Evolutionary conservation across 768 basidiomycete genomes (phyloP).

Genomic region (Hygrocybe coccinea): DNA sequence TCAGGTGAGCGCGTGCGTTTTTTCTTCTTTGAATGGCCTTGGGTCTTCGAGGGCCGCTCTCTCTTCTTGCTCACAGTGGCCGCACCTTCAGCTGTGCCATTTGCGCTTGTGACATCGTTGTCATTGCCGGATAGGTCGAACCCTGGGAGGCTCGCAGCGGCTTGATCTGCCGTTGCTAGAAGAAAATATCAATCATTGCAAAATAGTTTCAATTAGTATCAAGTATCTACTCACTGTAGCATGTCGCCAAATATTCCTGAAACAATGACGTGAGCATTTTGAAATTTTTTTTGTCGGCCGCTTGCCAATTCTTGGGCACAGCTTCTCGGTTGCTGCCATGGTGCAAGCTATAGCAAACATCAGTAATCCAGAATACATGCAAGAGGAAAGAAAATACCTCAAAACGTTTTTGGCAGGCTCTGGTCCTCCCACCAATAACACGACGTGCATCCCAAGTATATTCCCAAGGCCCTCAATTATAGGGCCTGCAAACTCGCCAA

Average conservation of each 20-base stretch:
- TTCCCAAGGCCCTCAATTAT: neutral
- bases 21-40: neutral
- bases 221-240: constrained; percentile 8
- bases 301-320: constrained; percentile 4
- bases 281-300: neutral
- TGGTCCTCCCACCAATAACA: constrained; percentile 3
- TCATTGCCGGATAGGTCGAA: neutral
- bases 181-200: neutral
- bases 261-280: constrained; percentile 1
- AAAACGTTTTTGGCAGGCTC: constrained; percentile 6
- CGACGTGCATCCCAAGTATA: constrained; percentile 3
- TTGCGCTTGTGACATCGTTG: neutral
- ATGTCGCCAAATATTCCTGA: constrained; percentile 3
- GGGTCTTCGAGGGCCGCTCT: neutral
- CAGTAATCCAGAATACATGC: neutral
- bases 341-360: neutral
- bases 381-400: neutral
- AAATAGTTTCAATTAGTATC: neutral
- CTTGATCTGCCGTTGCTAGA: neutral
- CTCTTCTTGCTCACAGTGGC: neutral
- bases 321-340: neutral
- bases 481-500: neutral
- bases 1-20: neutral
- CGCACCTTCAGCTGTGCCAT: neutral
- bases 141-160: neutral